Base-by-base conservation (phyloP, 352 stramenopile genomes). In the Salisapilia sapeloensis region DNA sequence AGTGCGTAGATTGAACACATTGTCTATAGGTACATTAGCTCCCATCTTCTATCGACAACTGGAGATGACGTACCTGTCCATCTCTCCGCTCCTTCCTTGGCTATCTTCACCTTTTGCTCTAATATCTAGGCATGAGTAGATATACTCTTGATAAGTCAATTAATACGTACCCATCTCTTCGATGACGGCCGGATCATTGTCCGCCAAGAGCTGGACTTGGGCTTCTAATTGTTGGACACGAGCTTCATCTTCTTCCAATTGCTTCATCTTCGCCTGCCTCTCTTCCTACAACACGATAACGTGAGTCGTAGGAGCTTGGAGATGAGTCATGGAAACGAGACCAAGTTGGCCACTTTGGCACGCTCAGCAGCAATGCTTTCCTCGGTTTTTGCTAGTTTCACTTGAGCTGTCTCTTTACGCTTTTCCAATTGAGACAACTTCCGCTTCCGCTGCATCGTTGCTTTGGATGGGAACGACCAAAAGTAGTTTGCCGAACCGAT, bases 401-500 rank as follows among this genome's bases (percentile, higher is more conserved):
- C 52, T 16, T 57, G 29, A 19, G 53, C 14, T 14, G 29, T 27
- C 15, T 48, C 13, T 38, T 66, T 60, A 33, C 55, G 60, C 33
- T 79, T 53, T 40, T 83, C 50, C 14, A 87, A 24, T 16, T 87
- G 67, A 14, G 29, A 42, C 17, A 87, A 49, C 27, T 84, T 87
- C 20, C 65, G 63, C 48, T 84, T 89, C 19, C 64, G 57, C 22
- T 76, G 63, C 48, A 86, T 66, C 28, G 70, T 81, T 7, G 78
- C 20, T 44, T 86, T 89, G 44, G 64, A 83, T 30, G 70, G 74
- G 39, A 86, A 89, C 12, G 74, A 89, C 74, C 74, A 89, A 39
- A 89, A 89, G 59, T 89, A 89, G 38, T 89, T 89, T 12, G 64
- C 74, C 16, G 74, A 84, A 12, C 74, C 74, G 39, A 89, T 89